phyloP scores from a whole-genome alignment of 441 rosid genomes.

The Croton laevigatus region DNA sequence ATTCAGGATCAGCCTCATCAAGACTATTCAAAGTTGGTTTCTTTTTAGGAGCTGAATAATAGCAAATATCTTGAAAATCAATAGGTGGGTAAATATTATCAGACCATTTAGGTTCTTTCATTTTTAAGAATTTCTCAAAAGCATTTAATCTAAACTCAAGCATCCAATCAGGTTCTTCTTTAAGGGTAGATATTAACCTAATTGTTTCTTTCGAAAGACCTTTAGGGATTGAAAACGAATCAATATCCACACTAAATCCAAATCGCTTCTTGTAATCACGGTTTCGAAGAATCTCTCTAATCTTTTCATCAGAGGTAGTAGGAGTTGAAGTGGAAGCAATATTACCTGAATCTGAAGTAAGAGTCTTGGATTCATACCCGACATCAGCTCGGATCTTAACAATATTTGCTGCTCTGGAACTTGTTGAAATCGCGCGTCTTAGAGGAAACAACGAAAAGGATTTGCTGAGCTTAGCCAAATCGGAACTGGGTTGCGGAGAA shows the following conservation, averaged over 20 bases:
- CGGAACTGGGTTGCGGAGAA: constrained; percentile 16
- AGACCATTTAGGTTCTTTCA: constrained; percentile 86
- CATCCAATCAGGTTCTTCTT: constrained; percentile 93
- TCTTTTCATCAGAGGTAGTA: constrained; percentile 51
- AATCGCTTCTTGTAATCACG: constrained; percentile 66
- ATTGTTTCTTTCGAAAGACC: constrained; percentile 79
- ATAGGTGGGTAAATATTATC: constrained; percentile 66
- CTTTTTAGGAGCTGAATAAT: constrained; percentile 88
- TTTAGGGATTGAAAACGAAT: constrained; percentile 74
- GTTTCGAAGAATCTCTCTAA: constrained; percentile 59
- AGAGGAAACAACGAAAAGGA: constrained; percentile 18
- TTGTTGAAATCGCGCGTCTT: constrained; percentile 5
- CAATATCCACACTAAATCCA: constrained; percentile 71
- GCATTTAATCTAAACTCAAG: constrained; percentile 75
- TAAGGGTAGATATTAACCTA: constrained; percentile 56
- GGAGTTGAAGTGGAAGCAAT: constrained; percentile 23
- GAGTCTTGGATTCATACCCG: constrained; percentile 30
- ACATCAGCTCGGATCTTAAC: constrained; percentile 30
- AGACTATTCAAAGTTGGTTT: constrained; percentile 76
- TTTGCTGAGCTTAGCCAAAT: constrained; percentile 12
- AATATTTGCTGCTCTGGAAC: not conserved
- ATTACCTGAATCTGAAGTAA: constrained; percentile 52
- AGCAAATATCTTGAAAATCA: constrained; percentile 80
- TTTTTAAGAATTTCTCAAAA: constrained; percentile 60
- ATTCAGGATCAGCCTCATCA: constrained; percentile 85